Evolutionary conservation across 345 rosid species (phyloP).

Genomic region (Lumnitzera racemosa): DNA sequence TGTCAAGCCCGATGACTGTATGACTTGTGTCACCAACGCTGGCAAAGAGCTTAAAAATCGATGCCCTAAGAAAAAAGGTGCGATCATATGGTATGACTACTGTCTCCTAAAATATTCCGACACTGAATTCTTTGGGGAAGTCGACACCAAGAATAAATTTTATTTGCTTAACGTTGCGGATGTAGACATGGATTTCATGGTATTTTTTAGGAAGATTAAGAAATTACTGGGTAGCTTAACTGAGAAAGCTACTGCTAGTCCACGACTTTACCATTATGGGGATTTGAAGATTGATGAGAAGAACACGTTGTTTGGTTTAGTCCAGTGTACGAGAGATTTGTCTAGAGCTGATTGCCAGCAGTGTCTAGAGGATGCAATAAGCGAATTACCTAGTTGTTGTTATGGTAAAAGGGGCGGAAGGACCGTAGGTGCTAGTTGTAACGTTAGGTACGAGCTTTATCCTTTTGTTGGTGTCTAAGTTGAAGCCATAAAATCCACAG

Average conservation of each 20-base stretch:
- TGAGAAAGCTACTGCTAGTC: conserved; percentile 7
- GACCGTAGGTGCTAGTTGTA: conserved; percentile 50
- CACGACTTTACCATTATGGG: conserved; percentile 33
- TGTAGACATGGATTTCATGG: conserved; percentile 22
- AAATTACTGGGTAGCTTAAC: conserved; percentile 23
- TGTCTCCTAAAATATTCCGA: conserved; percentile 60
- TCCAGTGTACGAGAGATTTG: conserved; percentile 62
- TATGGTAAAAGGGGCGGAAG: conserved; percentile 65
- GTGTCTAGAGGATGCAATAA: conserved; percentile 39
- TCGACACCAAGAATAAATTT: conserved; percentile 33
- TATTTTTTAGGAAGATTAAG: conserved; percentile 33
- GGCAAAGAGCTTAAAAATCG: conserved; percentile 27
- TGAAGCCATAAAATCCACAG: too few species aligned
- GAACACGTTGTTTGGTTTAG: conserved; percentile 40
- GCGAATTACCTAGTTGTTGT: conserved; percentile 47
- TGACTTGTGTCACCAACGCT: conserved; percentile 34
- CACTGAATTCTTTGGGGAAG: conserved; percentile 37
- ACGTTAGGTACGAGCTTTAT: conserved; percentile 56
- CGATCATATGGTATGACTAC: conserved; percentile 43
- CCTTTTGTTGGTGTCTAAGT: conserved; percentile 28
- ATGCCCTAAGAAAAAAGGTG: conserved; percentile 37
- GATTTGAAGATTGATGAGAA: conserved; percentile 26
- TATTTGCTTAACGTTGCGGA: conserved; percentile 20
- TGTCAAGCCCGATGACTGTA: conserved; percentile 35
- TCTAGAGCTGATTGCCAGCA: conserved; percentile 27